Conservation (phyloP, 768 basidiomycete genomes). For the Tricholoma sp. region DNA sequence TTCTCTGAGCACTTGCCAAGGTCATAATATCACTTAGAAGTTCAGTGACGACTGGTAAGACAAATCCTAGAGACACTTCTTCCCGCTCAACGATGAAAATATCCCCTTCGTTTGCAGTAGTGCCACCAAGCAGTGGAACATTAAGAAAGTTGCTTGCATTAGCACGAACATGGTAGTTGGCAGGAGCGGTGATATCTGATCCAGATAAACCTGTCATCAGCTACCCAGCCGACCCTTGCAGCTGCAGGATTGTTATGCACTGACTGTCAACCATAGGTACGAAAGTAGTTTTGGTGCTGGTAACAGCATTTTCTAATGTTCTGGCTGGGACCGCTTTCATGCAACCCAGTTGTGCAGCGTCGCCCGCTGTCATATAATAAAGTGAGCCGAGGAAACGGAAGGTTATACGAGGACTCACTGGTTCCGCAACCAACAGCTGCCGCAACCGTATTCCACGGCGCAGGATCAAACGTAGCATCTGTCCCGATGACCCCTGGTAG, state of each 20-base stretch:
- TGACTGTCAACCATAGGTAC: constrained; percentile 26
- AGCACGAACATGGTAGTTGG: constrained; percentile 19
- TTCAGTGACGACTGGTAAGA: constrained; percentile 24
- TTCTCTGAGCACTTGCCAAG: constrained; percentile 23
- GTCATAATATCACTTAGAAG: constrained; percentile 25
- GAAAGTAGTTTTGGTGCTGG: constrained; percentile 23
- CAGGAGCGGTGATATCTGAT: constrained; percentile 28
- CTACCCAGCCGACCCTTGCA: no score
- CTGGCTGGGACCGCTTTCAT: constrained; percentile 29
- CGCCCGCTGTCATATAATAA: constrained; percentile 5
- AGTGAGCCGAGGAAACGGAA: background rate
- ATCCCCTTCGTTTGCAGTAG: constrained; percentile 29
- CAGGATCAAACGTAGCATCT: constrained; percentile 10
- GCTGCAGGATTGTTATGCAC: constrained; percentile 1
- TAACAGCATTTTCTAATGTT: constrained; percentile 27
- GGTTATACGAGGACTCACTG: constrained; percentile 12
- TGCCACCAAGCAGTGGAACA: constrained; percentile 21
- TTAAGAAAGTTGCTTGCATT: constrained; percentile 15
- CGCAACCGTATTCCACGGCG: constrained; percentile 25
- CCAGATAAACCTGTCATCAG: background rate
- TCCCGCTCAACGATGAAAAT: constrained; percentile 27
- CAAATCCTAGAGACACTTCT: constrained; percentile 19
- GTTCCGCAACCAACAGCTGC: constrained; percentile 26
- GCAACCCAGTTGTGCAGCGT: constrained; percentile 28
- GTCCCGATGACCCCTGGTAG: background rate